Base-by-base conservation (phyloP, 768 basidiomycete genomes). In the Mycena rebaudengoi region DNA sequence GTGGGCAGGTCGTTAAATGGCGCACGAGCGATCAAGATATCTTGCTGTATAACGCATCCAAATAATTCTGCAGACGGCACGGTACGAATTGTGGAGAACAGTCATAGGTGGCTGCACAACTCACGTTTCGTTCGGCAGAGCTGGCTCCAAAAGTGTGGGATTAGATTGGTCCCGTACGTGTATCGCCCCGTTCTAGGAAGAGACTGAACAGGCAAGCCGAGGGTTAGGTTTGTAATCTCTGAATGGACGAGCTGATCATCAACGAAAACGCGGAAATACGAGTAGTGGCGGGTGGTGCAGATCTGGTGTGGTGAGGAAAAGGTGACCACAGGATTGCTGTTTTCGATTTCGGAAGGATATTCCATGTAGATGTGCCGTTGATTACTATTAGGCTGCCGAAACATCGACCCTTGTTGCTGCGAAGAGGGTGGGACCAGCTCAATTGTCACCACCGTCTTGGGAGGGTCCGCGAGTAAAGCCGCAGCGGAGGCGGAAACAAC, bases 91-190 rank as follows among this genome's bases (percentile, higher is more conserved):
- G 13, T 41, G 35, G 16, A 57, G 44, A n/a, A 40, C 18, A 37
- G 35, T 14, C 3, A 4, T 5, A 43, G 6, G 18, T 51, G 21
- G 33, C 16, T 5, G 26, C 25, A 7, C 2, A 14, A 67, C 71
- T 55, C 46, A 72, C 75, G 68, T 40, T 50, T 40, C 5, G 43
- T 60, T 14, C 71, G 64, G 46, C 71, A 70, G n/a, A 76, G n/a
- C 2, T 61, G 66, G 5, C 35, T 45, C 75, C 75, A 76, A 32
- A 64, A 74, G 18, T 52, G 40, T 29, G 75, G 75, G 23, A 75
- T 61, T 29, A 76, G 41, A 14, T 56, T 53, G 5, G 69, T 65
- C 32, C 62, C 58, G 55, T 73, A 73, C 45, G 62, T 64, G 45
- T 64, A 45, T 29, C 30, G 53, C 14, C 20, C 11, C 16, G 44